A percentile compares a stretch with the other conserved stretches of the same genome.
Conservation (phyloP, 2,329 filamentous ascomycete genomes). For the Amphichorda felina region DNA sequence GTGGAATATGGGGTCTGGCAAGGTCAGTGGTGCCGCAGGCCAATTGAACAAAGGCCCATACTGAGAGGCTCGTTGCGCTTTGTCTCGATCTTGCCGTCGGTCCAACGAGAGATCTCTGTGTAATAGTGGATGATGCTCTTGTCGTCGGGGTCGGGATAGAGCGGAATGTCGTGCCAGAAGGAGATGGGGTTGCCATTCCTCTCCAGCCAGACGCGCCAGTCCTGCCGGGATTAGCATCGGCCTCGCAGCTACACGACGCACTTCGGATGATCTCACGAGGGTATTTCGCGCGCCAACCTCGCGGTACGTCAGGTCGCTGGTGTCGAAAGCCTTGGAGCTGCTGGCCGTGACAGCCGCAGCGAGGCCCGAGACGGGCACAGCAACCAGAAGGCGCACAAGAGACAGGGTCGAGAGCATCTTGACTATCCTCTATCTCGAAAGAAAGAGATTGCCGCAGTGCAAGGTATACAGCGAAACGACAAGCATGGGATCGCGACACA, state of each 20-base stretch:
- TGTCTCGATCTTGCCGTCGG: slow-evolving; percentile 26
- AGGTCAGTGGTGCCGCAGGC: neutral
- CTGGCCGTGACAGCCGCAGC: slow-evolving; percentile 4
- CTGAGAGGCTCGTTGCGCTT: slow-evolving; percentile 25
- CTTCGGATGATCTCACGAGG: slow-evolving; percentile 11
- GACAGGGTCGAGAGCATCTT: slow-evolving; percentile 2
- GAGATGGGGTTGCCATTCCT: slow-evolving; percentile 25
- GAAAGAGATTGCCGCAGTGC: neutral
- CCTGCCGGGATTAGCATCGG: slow-evolving; percentile 10
- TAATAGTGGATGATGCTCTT: slow-evolving; percentile 23
- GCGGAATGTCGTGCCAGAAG: slow-evolving; percentile 28
- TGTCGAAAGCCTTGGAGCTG: slow-evolving; percentile 10
- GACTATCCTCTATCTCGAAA: neutral
- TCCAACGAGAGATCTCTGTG: slow-evolving; percentile 29
- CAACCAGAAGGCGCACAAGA: slow-evolving; percentile 3
- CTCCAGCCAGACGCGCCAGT: slow-evolving; percentile 28
- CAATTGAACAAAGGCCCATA: slow-evolving; percentile 6
- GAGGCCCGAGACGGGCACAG: slow-evolving; percentile 5
- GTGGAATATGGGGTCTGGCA: slow-evolving; percentile 26
- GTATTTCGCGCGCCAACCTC: slow-evolving; percentile 26
- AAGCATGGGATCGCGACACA: too few species aligned
- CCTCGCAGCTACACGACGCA: neutral
- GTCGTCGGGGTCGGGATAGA: slow-evolving; percentile 21
- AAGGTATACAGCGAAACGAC: too few species aligned
- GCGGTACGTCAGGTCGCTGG: slow-evolving; percentile 14